Evolutionary conservation across 2,329 filamentous ascomycete species (phyloP), one percentile per base, ranked within the genome.

Genomic region (Monilinia laxa): DNA sequence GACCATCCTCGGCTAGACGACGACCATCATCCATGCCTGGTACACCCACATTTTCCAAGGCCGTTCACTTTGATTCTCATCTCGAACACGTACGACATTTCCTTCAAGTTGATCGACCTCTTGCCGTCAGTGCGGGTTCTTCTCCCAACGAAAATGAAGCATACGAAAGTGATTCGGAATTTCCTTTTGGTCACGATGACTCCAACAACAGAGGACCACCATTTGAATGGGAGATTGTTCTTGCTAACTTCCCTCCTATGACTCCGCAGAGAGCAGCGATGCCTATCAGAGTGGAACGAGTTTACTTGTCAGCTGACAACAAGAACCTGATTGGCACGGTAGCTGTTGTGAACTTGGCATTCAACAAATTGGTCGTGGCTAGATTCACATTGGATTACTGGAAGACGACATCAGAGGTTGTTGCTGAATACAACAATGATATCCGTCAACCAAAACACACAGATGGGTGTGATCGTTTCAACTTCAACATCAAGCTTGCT

Each of bases 61-160:
- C 91, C 16, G 95, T 99, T n/a, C 95, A 99, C 79, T 99, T 99
- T 76, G 95, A 98, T 79, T 92, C 94, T 35, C 92, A 97, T 75
- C 87, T 98, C 51, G 95, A 98, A 79, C 94, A 98, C 73, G 94
- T 98, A 51, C 87, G 95, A 42, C 95, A 98, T 77, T 99, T 99
- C 78, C 82, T 97, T 28, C 92, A 97, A 76, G 89, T 97, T 9
- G 95, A 99, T 76, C 87, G 92, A 66, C 95, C 95, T 2, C 88
- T 96, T n/a, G 95, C 95, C 60, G 95, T 99, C 76, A 98, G 94
- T 77, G 93, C 93, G 63, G 90, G 92, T 20, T 94, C 94, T 0
- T 98, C 95, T 1, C 95, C 95, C 0, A 90, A 91, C 7, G 94
- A 98, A 0, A 90, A 91, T 9, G 94, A 98, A 68, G 87, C 84